Evolutionary conservation across 345 rosid genomes (phyloP), one percentile per base, ranked within the genome.

Genomic region (Turritis glabra): DNA sequence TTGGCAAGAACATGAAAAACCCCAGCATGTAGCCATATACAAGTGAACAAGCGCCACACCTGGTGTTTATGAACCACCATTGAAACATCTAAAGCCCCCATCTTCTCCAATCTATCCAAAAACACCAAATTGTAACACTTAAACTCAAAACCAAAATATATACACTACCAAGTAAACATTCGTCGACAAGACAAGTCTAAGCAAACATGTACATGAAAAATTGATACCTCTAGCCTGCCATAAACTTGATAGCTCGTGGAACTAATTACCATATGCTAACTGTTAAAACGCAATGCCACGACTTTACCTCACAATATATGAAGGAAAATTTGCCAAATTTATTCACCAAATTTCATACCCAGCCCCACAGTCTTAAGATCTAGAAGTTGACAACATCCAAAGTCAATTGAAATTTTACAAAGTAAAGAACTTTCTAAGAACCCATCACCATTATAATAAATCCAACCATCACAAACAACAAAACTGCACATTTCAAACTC

Each of bases 21-120:
- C 9, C 99, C 99, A 0, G 91, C 98, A n/a, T 92, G 99, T 81
- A 96, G 77, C 99, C 99, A 92, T 74, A 96, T 83, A 79, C 97
- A 96, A 60, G 89, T 80, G 47, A 96, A 33, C 40, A 96, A 75
- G 43, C 98, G 90, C 99, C 99, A 96, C 32, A 80, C 84, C 62
- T 96, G 91, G 69, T 81, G 88, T 56, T 60, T 27, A 18, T 81
- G 78, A 40, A 85, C 91, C 57, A 87, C 84, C 64, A 79, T 86
- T 38, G 71, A 3, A 56, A 85, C 82, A 64, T 83, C 77, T 51
- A 90, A 63, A 40, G 96, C 97, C 48, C 98, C 99, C 93, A 92
- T 88, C 72, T 85, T 89, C 73, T 85, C 85, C 82, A 92, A 84
- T 76, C 99, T 95, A 30, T 46, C 15, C n/a, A n/a, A n/a, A 63